These are phyloP conservation scores for Neurospora cerealis DNA, from an alignment of 495 filamentous ascomycete species.

Conservation along the genomic window DNA sequence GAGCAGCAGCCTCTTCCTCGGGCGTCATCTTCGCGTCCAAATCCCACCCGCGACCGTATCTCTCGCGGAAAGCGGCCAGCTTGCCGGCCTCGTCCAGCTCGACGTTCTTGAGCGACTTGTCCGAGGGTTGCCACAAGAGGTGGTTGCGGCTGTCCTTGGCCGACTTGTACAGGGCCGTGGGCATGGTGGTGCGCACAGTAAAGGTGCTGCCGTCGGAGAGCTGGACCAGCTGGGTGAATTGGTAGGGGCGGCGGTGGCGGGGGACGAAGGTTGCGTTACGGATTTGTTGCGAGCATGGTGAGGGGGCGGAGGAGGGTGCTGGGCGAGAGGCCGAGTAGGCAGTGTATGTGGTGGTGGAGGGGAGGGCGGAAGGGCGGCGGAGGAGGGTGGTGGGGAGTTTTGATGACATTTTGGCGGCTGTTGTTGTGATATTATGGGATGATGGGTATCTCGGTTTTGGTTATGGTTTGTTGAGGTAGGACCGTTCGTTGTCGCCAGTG, in stretches of 20 bases:
- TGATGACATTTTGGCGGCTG: conserved; percentile 13
- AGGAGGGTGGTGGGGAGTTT: conserved; percentile 21
- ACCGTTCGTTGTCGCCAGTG: not conserved
- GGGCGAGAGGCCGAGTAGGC: not conserved
- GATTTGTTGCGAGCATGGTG: conserved; percentile 20
- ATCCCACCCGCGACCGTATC: conserved; percentile 82
- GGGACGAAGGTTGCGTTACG: conserved; percentile 84
- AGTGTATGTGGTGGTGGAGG: conserved; percentile 2
- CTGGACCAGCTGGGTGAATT: conserved; percentile 91
- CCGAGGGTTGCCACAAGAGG: conserved; percentile 78
- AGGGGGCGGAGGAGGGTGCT: conserved; percentile 10
- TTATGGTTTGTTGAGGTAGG: not conserved
- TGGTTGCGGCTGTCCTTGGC: conserved; percentile 84
- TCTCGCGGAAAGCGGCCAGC: conserved; percentile 70
- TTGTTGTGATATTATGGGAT: not conserved
- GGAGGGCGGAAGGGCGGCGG: conserved; percentile 11
- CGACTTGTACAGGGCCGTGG: conserved; percentile 61
- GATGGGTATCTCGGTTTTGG: not conserved
- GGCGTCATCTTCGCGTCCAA: conserved; percentile 5
- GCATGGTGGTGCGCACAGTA: conserved; percentile 81
- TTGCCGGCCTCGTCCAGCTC: conserved; percentile 94
- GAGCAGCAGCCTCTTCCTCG: conserved; percentile 7
- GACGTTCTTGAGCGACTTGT: conserved; percentile 67
- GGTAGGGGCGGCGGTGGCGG: conserved; percentile 84
- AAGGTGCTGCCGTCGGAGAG: conserved; percentile 87